Conservation (phyloP, 2,329 filamentous ascomycete genomes). For the Sporothrix euskadiensis region DNA sequence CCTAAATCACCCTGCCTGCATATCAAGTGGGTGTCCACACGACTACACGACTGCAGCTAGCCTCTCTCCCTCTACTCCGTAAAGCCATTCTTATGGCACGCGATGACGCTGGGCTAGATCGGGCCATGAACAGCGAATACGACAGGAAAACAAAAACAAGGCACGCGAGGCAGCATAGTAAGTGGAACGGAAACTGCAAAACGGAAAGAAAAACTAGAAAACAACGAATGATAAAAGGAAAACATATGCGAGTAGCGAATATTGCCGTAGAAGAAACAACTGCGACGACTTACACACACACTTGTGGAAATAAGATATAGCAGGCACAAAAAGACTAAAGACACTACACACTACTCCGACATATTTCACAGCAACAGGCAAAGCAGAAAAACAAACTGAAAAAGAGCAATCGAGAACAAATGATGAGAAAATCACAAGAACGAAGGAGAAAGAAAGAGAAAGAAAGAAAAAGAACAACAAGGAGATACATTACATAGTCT, state of each 20-base stretch:
- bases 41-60: background rate
- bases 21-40: background rate
- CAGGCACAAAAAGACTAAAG: background rate
- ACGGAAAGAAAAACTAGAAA: background rate
- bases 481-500: slow-evolving; percentile 14
- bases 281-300: no score
- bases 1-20: background rate
- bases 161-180: background rate
- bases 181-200: background rate
- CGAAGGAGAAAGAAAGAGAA: background rate
- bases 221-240: background rate
- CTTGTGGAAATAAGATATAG: no score
- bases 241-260: background rate
- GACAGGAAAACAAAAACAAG: background rate
- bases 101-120: slow-evolving; percentile 2
- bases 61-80: background rate
- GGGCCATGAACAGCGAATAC: background rate
- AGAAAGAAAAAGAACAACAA: background rate
- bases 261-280: background rate
- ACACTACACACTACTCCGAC: background rate
- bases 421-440: background rate
- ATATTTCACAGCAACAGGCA: background rate
- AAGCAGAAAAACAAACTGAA: background rate
- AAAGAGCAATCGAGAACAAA: background rate
- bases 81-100: background rate